Evolutionary conservation across 805 yeast genomes (phyloP).

Genomic region (Candida rishiriensis): DNA sequence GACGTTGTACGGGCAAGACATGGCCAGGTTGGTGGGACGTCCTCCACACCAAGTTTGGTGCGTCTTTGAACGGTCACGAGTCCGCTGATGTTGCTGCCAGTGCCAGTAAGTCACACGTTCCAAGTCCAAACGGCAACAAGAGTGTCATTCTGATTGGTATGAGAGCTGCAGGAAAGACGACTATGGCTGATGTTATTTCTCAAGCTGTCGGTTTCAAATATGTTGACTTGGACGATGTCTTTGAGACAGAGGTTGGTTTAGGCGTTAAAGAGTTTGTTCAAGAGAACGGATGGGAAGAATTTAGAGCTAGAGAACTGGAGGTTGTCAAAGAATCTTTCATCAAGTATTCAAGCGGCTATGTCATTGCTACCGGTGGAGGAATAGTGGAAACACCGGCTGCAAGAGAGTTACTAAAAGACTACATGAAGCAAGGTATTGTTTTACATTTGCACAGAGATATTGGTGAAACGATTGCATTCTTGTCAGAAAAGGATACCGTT

Average conservation of each 20-base stretch:
- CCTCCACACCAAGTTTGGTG: conserved; percentile 64
- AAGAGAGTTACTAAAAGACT: conserved; percentile 56
- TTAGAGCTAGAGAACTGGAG: conserved; percentile 63
- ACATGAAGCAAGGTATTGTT: conserved; percentile 62
- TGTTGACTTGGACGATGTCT: conserved; percentile 70
- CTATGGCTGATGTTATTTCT: conserved; percentile 78
- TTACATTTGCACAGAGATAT: conserved; percentile 87
- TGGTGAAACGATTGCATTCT: conserved; percentile 69
- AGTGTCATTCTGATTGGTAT: conserved; percentile 85
- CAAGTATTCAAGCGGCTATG: conserved; percentile 43
- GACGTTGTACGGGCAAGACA: conserved; percentile 92
- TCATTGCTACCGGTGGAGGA: conserved; percentile 96
- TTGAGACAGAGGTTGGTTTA: conserved; percentile 50
- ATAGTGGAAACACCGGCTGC: conserved; percentile 75
- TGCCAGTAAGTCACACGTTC: conserved; percentile 13
- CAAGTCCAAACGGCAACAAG: conserved; percentile 37
- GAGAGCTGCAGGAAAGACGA: conserved; percentile 97
- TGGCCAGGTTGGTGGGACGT: conserved; percentile 99
- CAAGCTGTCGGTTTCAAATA: conserved; percentile 59
- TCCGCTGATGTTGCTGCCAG: conserved; percentile 12
- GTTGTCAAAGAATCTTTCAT: conserved; percentile 48
- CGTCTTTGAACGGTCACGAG: conserved; percentile 68
- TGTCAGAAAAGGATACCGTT: conserved; percentile 65
- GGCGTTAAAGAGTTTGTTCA: conserved; percentile 60
- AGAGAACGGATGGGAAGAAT: conserved; percentile 79